These are phyloP conservation scores for Pseudocercospora ulei DNA, from an alignment of 2,329 filamentous ascomycete genomes.

Conservation along the genomic window DNA sequence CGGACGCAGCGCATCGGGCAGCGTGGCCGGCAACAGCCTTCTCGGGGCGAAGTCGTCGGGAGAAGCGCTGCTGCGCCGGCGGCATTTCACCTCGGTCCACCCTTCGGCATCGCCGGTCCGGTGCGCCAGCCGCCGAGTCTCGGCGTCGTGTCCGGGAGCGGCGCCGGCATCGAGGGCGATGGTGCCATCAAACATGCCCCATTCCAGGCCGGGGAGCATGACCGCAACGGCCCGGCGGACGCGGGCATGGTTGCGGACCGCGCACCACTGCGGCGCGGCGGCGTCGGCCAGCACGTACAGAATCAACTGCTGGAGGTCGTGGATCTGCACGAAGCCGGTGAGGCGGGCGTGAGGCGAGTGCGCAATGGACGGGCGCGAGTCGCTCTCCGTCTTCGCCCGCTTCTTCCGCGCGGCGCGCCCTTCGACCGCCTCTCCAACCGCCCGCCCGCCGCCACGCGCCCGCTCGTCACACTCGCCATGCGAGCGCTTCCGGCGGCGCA, in stretches of 20 bases:
- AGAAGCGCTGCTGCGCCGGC: conserved; percentile 31
- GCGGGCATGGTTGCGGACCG: conserved; percentile 47
- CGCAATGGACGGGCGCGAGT: conserved; percentile 46
- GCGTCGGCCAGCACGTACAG: conserved; percentile 55
- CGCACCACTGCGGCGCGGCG: conserved; percentile 54
- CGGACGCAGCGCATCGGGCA: conserved; percentile 45
- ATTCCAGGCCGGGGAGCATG: conserved; percentile 85
- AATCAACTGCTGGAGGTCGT: conserved; percentile 50
- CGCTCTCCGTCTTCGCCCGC: conserved; percentile 29
- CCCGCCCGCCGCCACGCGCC: too few relatives aligned
- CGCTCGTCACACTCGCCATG: conserved; percentile 27
- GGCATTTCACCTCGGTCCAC: conserved; percentile 14
- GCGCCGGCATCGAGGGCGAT: conserved; percentile 32
- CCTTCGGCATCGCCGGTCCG: conserved; percentile 14
- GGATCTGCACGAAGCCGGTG: conserved; percentile 48
- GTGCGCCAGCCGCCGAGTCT: background rate
- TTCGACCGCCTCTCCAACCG: conserved; percentile 26
- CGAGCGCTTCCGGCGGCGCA: conserved; percentile 28
- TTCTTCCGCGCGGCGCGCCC: conserved; percentile 25
- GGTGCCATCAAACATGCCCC: conserved; percentile 70
- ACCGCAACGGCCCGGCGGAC: conserved; percentile 70
- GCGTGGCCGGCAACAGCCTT: conserved; percentile 35
- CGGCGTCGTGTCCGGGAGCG: conserved; percentile 4
- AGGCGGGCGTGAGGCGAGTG: conserved; percentile 47
- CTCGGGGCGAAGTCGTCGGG: conserved; percentile 45